Evolutionary conservation across 2,329 filamentous ascomycete genomes (phyloP).

Genomic region (Alternaria gaisen): DNA sequence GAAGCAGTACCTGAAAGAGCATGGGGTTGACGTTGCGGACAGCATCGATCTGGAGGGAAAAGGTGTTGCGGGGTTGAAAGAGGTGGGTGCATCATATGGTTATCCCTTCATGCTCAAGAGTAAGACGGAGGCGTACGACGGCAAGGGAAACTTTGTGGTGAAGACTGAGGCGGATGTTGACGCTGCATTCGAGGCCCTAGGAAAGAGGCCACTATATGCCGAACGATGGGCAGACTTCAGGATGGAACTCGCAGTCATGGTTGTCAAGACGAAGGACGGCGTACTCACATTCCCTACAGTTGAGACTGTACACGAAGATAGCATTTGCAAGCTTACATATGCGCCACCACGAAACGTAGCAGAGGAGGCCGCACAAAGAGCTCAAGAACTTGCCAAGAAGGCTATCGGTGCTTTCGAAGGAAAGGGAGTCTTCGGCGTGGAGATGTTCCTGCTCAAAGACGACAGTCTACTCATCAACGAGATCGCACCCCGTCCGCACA

Average conservation of each 20-base stretch:
- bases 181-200: conserved; percentile 73
- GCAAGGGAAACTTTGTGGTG: conserved; percentile 77
- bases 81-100: conserved; percentile 71
- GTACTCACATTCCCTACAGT: conserved; percentile 84
- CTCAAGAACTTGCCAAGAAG: conserved; percentile 78
- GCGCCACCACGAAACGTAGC: conserved; percentile 79
- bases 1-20: conserved; percentile 77
- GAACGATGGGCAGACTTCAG: conserved; percentile 89
- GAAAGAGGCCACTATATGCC: conserved; percentile 76
- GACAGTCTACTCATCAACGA: conserved; percentile 81
- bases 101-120: conserved; percentile 94
- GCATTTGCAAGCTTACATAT: conserved; percentile 92
- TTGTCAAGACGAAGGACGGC: conserved; percentile 83
- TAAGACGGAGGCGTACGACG: conserved; percentile 89
- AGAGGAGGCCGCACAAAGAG: conserved; percentile 66
- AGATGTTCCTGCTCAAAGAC: conserved; percentile 87
- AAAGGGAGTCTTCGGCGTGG: conserved; percentile 93
- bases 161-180: conserved; percentile 67
- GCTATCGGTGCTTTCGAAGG: conserved; percentile 84
- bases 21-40: conserved; percentile 75
- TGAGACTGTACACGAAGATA: conserved; percentile 95
- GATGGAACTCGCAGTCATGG: conserved; percentile 92
- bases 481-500: conserved; percentile 84
- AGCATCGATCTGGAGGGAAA: conserved; percentile 72
- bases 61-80: conserved; percentile 67